phyloP scores from a whole-genome alignment of 2,329 filamentous ascomycete species.

The Arthrobotrys conoides region DNA sequence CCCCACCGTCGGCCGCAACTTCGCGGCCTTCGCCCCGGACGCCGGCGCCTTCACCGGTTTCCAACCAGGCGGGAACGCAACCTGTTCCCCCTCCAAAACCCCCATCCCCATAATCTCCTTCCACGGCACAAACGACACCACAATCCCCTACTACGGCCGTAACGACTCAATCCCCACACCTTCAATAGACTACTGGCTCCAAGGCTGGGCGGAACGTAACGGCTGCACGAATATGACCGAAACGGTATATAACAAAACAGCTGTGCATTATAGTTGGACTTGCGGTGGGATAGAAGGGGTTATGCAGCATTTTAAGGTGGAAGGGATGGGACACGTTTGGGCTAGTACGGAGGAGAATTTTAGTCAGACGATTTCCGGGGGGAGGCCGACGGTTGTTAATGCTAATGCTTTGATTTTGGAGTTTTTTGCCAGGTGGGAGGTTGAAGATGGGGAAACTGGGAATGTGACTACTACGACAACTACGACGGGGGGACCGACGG shows the following conservation, averaged over 20 bases:
- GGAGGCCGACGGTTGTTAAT: slow-evolving; percentile 68
- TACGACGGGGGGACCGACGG: neutral
- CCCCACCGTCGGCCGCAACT: slow-evolving; percentile 67
- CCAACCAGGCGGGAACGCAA: slow-evolving; percentile 23
- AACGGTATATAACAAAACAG: slow-evolving; percentile 67
- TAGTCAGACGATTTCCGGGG: slow-evolving; percentile 67
- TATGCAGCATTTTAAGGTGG: slow-evolving; percentile 69
- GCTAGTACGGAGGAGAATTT: slow-evolving; percentile 69
- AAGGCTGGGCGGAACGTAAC: slow-evolving; percentile 68
- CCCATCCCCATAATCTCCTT: slow-evolving; percentile 70
- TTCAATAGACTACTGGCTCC: slow-evolving; percentile 63
- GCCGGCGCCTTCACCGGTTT: slow-evolving; percentile 69
- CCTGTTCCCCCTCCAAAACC: slow-evolving; percentile 66
- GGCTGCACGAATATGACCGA: slow-evolving; percentile 66
- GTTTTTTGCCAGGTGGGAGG: slow-evolving; percentile 68
- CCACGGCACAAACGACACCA: slow-evolving; percentile 70
- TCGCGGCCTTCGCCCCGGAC: slow-evolving; percentile 69
- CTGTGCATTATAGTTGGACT: slow-evolving; percentile 69
- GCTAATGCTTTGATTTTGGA: slow-evolving; percentile 69
- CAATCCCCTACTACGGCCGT: slow-evolving; percentile 69
- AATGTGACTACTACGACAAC: slow-evolving; percentile 1
- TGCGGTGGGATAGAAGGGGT: slow-evolving; percentile 66
- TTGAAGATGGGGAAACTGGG: slow-evolving; percentile 37
- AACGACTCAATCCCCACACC: slow-evolving; percentile 52
- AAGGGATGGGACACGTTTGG: slow-evolving; percentile 70